Base-by-base conservation (phyloP, 345 rosid species). In the Camelina sativa region DNA sequence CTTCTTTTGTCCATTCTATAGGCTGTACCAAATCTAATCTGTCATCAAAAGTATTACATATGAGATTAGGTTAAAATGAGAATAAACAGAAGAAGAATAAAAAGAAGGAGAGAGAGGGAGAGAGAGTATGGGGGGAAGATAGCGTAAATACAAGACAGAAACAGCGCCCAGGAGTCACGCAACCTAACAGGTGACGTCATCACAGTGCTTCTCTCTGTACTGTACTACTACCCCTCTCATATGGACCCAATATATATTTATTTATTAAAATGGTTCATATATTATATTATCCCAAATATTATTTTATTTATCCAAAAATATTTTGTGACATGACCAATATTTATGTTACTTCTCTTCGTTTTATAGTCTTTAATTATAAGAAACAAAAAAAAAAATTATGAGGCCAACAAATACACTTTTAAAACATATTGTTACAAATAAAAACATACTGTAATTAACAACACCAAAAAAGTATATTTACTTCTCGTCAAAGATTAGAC, bases 81-180 rank as follows among this genome's bases (percentile, higher is more conserved):
- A 12, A 62, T 25, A 13, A 64, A 13, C 6, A 43, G 47, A 43
- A 4, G 47, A 25, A 44, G 15, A n/a, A n/a, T 1, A 41, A 43
- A 7, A 5, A 32, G 7, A 32, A 5, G 6, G 6, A 46, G 4
- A 60, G 47, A 37, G n/a, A n/a, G n/a, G n/a, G n/a, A n/a, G n/a
- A n/a, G 56, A 51, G 8, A 7, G 54, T 20, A 50, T 57, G 11
- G 30, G 30, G 30, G 71, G 76, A 71, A 77, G 80, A 65, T 34
- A 35, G 65, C 72, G 76, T 65, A 34, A 66, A 66, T 30, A 50
- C 7, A 34, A 58, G 72, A 72, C 43, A 78, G 48, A 4, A 43
- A 43, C 48, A 43, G 77, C 81, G 81, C 81, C 81, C 81, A 78
- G 69, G 77, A 78, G 81, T 78, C 77, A 78, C 81, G 81, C 81